A percentile compares a stretch with the other conserved stretches of the same genome.
Evolutionary conservation across 176 grass and related monocot genomes (phyloP).

Genomic region (Musa schizocarpa): DNA sequence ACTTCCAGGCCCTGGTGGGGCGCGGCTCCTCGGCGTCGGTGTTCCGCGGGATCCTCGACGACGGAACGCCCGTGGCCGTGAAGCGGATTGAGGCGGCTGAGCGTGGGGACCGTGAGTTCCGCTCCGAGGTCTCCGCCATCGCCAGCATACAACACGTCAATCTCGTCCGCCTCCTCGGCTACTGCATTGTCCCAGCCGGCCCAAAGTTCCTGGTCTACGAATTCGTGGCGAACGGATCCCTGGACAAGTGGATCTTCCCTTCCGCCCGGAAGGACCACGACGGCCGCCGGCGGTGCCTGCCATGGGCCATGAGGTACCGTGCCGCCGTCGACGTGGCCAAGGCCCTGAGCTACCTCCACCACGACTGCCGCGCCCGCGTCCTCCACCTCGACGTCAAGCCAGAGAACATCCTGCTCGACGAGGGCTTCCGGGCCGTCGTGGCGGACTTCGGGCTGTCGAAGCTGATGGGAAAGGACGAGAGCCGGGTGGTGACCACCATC

Average conservation of each 20-base stretch:
- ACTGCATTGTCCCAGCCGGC: slow-evolving; percentile 22
- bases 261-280: neutral
- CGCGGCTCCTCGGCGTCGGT: slow-evolving; percentile 38
- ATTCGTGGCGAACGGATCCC: slow-evolving; percentile 42
- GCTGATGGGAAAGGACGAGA: slow-evolving; percentile 32
- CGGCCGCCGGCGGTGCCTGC: slow-evolving; percentile 16
- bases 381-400: slow-evolving; percentile 12
- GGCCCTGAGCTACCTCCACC: slow-evolving; percentile 60
- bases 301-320: slow-evolving; percentile 20
- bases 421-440: slow-evolving; percentile 25
- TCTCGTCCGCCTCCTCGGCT: slow-evolving; percentile 38
- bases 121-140: slow-evolving; percentile 26
- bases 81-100: slow-evolving; percentile 27
- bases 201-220: slow-evolving; percentile 32
- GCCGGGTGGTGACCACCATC: slow-evolving; percentile 34
- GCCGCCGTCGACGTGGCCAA: slow-evolving; percentile 40
- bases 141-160: slow-evolving; percentile 35
- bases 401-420: slow-evolving; percentile 40
- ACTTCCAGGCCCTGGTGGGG: slow-evolving; percentile 27
- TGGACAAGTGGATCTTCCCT: slow-evolving; percentile 42
- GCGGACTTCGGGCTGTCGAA: slow-evolving; percentile 59
- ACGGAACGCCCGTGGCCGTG: slow-evolving; percentile 36
- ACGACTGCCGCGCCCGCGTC: slow-evolving; percentile 23
- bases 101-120: slow-evolving; percentile 26
- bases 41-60: slow-evolving; percentile 32